These are phyloP conservation scores for Candida sakaeoensis DNA, from an alignment of 805 yeast species.

Conservation along the genomic window DNA sequence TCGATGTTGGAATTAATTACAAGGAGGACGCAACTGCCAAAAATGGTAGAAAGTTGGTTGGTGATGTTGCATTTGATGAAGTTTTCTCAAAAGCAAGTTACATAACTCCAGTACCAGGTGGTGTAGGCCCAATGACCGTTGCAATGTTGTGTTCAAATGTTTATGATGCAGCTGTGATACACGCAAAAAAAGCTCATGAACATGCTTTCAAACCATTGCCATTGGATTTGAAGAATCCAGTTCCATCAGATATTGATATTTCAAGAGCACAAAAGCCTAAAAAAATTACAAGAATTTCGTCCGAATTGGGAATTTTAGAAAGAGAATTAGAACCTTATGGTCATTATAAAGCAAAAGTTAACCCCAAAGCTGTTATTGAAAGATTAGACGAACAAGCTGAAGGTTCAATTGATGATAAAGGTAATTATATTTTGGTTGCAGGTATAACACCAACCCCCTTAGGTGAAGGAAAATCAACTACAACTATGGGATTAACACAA, in stretches of 20 bases:
- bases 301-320: constrained; percentile 74
- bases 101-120: constrained; percentile 97
- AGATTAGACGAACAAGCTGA: constrained; percentile 61
- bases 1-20: constrained; percentile 95
- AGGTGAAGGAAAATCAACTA: constrained; percentile 97
- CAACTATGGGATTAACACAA: constrained; percentile 95
- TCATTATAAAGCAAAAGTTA: constrained; percentile 83
- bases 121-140: constrained; percentile 99
- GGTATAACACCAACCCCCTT: constrained; percentile 98
- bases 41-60: constrained; percentile 82
- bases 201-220: constrained; percentile 54
- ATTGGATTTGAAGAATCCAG: constrained; percentile 52
- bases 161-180: constrained; percentile 68
- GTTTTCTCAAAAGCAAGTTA: constrained; percentile 60
- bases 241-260: constrained; percentile 88
- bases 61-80: constrained; percentile 83
- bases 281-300: constrained; percentile 68
- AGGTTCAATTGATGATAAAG: constrained; percentile 59
- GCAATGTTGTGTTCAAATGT: constrained; percentile 91
- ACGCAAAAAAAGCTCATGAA: constrained; percentile 44
- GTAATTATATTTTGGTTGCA: constrained; percentile 86
- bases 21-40: constrained; percentile 70
- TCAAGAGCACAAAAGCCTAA: constrained; percentile 89
- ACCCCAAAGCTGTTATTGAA: constrained; percentile 57
- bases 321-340: constrained; percentile 87